Base-by-base conservation (phyloP, 768 basidiomycete genomes). In the Mycena venus region DNA sequence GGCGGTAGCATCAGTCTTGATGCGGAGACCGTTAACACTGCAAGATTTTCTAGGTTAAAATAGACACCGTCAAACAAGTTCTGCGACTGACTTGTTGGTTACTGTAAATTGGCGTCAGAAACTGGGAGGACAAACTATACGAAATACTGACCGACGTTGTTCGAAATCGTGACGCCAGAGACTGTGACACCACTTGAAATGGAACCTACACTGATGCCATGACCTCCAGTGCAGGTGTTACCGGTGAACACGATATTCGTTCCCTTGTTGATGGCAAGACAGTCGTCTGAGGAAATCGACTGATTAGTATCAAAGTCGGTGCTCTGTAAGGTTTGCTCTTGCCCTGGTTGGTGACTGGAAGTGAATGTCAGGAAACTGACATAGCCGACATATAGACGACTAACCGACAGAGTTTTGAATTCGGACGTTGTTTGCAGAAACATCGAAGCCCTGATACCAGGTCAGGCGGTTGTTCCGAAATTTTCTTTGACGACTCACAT, bases 231-330 rank as follows among this genome's bases (percentile, higher is more conserved):
- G 44, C 76, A 78, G 31, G 34, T 67, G 49, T 79, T 79, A 7
- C 72, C 74, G 2, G 72, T 75, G 63, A 79, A 79, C 0, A 29
- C 29, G 19, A 79, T 79, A 31, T 72, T 79, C 2, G 77, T 74
- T 2, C 78, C 78, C 4, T 36, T 19, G 44, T 78, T 78, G 34
- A 79, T 78, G 32, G 78, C 78, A 19, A 79, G 72, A 59, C 78
- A 79, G 42, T 79, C 78, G 32, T 79, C 78, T 75, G 49, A 31
- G 3, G 23, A 25, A 17, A 38, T 19, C 15, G 47, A 23, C 21
- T 38, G 11, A n/a, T 69, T 25, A 61, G 34, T 10, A 31, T 0
- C 25, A 12, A n/a, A 63, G 11, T 4, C 21, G 12, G 29, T 0
- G 23, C 29, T 19, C 38, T n/a, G n/a, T n/a, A n/a, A 56, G 19